Percentiles rank a stretch among this genome's conserved stretches.
phyloP scores from a whole-genome alignment of 2,329 filamentous ascomycete genomes.

The Stachybotrys echinatus region DNA sequence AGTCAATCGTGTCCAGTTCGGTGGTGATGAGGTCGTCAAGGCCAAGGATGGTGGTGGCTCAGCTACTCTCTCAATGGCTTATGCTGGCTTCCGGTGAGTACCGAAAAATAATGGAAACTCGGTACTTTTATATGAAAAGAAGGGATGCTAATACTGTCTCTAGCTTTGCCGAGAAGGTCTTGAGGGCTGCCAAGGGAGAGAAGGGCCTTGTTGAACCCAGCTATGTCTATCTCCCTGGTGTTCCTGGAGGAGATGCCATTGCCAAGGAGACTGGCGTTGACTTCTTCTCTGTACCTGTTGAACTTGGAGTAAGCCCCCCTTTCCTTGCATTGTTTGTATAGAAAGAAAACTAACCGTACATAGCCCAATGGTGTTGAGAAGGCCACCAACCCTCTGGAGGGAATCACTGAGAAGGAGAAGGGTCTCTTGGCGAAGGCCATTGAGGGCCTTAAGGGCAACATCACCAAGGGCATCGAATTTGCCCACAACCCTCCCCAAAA shows the following conservation, averaged over 20 bases:
- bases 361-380: constrained; percentile 82
- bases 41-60: constrained; percentile 90
- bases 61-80: constrained; percentile 91
- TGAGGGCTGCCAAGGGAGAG: constrained; percentile 84
- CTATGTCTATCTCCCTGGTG: constrained; percentile 90
- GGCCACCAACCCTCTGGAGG: constrained; percentile 71
- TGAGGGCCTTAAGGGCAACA: constrained; percentile 83
- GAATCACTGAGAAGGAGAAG: constrained; percentile 83
- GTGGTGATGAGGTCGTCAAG: constrained; percentile 94
- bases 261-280: constrained; percentile 78
- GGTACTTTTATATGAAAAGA: neutral
- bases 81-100: constrained; percentile 82
- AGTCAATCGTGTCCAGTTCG: constrained; percentile 94
- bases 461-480: constrained; percentile 89
- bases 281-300: constrained; percentile 93
- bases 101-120: neutral
- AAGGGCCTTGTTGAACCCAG: constrained; percentile 91
- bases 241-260: constrained; percentile 81
- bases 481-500: constrained; percentile 83
- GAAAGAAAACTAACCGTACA: neutral
- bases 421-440: constrained; percentile 71
- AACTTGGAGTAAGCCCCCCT: constrained; percentile 75
- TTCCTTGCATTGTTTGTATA: neutral
- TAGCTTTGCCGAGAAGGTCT: constrained; percentile 89
- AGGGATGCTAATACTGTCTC: neutral